Base-by-base conservation (phyloP, 768 basidiomycete species). In the Tricholoma flavovirens region DNA sequence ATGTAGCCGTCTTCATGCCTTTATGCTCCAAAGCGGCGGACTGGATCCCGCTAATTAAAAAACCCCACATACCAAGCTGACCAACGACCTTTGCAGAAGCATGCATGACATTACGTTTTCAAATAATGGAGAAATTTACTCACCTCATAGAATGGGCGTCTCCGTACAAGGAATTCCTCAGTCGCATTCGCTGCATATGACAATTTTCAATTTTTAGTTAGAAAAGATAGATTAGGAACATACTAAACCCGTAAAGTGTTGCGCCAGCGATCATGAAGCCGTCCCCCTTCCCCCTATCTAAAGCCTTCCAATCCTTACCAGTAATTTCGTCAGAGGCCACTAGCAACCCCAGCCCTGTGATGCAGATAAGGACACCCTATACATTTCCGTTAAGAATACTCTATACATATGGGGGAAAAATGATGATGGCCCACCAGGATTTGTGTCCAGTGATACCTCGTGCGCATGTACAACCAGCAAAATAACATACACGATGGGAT, bases 211-310 rank as follows among this genome's bases (percentile, higher is more conserved):
- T 24, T 46, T 46, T 1, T 10, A 15, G 29, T 29, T 2, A n/a
- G 7, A 17, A n/a, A 17, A n/a, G n/a, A 8, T 9, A 17, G 15
- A 17, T n/a, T 43, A 35, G 40, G 17, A 38, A 14, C 12, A 58
- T 64, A 92, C 90, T 89, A 68, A 93, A 84, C 45, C 92, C 92
- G 60, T 93, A 93, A 19, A 93, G 76, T 0, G 89, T 88, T 4
- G 92, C 89, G 24, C 90, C 92, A 48, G 86, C 78, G 56, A 94
- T 81, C 88, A 93, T 93, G 66, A 92, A 91, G 24, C 78, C 85
- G 67, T 93, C 90, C 10, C 92, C 92, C 67, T 88, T 89, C 33
- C 82, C 87, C 67, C 81, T 80, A 64, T 71, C 75, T 3, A 82
- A 61, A 11, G 92, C 84, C 11, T 77, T 69, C 73, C 80, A 92